A percentile compares a stretch with the other conserved stretches of the same genome.
Evolutionary conservation across 352 stramenopile species (phyloP).

Genomic region (Globisporangium cylindrosporum): DNA sequence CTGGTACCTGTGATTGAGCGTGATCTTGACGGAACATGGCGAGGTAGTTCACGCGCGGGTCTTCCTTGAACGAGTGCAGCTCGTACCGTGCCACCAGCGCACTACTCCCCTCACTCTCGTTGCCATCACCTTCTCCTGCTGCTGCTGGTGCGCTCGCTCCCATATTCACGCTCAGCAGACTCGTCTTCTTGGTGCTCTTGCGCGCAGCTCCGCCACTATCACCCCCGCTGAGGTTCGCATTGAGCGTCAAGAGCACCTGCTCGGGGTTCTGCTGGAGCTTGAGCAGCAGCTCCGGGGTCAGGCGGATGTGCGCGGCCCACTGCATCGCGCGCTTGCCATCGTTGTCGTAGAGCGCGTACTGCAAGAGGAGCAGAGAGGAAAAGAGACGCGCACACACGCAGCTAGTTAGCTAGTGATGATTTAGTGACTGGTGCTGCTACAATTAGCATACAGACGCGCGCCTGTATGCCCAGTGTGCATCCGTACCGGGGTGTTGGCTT

Average conservation of each 20-base stretch:
- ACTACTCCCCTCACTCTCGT: slow-evolving; percentile 12
- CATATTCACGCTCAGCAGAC: slow-evolving; percentile 44
- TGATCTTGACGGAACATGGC: slow-evolving; percentile 40
- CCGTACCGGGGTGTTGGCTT: slow-evolving; percentile 16
- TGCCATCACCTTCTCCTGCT: slow-evolving; percentile 9
- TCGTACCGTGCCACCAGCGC: slow-evolving; percentile 51
- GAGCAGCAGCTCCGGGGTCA: slow-evolving; percentile 72
- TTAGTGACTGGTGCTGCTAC: background rate
- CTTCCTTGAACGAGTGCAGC: slow-evolving; percentile 71
- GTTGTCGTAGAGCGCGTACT: slow-evolving; percentile 74
- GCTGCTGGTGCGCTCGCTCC: background rate
- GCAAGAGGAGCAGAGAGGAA: background rate
- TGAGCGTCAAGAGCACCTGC: slow-evolving; percentile 29
- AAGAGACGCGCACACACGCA: background rate
- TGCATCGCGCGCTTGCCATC: slow-evolving; percentile 24
- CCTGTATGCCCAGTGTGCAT: background rate
- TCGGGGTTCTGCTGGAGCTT: slow-evolving; percentile 41
- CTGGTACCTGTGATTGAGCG: background rate
- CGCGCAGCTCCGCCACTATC: background rate
- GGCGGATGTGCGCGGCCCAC: slow-evolving; percentile 69
- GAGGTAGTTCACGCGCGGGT: slow-evolving; percentile 64
- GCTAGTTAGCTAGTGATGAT: background rate
- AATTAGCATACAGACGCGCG: background rate
- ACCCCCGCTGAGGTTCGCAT: slow-evolving; percentile 22
- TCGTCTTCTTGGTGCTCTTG: slow-evolving; percentile 37